A percentile compares a stretch with the other conserved stretches of the same genome.
These are phyloP conservation scores for Zygoascus tannicola DNA, from an alignment of 805 yeast species.

Conservation along the genomic window DNA sequence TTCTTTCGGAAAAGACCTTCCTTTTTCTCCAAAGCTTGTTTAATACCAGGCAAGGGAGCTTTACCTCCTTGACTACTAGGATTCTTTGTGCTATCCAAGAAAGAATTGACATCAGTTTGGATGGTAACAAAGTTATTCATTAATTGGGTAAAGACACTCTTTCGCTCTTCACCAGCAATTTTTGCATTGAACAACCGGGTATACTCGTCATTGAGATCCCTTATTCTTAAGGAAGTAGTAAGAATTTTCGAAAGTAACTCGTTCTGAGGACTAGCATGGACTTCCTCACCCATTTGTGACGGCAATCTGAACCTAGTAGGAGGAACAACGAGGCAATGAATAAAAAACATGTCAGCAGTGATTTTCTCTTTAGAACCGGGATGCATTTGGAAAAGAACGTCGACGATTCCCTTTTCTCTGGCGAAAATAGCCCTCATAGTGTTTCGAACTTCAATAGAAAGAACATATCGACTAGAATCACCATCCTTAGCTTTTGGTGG, in stretches of 20 bases:
- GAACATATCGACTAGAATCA: constrained; percentile 73
- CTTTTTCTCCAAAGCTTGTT: constrained; percentile 95
- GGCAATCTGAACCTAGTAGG: constrained; percentile 96
- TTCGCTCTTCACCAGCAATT: constrained; percentile 55
- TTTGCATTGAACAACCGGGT: constrained; percentile 51
- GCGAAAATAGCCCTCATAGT: constrained; percentile 66
- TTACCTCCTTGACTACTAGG: constrained; percentile 58
- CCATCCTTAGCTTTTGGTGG: constrained; percentile 43
- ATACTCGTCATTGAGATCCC: constrained; percentile 84
- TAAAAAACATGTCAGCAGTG: constrained; percentile 77
- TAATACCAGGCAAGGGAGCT: constrained; percentile 85
- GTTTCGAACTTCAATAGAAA: constrained; percentile 80
- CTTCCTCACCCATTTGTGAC: constrained; percentile 91
- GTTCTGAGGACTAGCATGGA: constrained; percentile 90
- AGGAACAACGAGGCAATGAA: constrained; percentile 84
- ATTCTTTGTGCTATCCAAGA: constrained; percentile 84
- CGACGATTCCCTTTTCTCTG: constrained; percentile 59
- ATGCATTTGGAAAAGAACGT: constrained; percentile 71
- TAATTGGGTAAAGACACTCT: constrained; percentile 70
- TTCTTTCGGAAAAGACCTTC: constrained; percentile 97
- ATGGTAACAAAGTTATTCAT: constrained; percentile 94
- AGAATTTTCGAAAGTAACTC: constrained; percentile 74
- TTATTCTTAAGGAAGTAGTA: constrained; percentile 68
- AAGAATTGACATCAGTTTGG: constrained; percentile 91
- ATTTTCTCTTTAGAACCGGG: constrained; percentile 44